A percentile compares a stretch with the other conserved stretches of the same genome.
These are phyloP conservation scores for Kondoa malvinella DNA, from an alignment of 768 basidiomycete species.

Conservation along the genomic window DNA sequence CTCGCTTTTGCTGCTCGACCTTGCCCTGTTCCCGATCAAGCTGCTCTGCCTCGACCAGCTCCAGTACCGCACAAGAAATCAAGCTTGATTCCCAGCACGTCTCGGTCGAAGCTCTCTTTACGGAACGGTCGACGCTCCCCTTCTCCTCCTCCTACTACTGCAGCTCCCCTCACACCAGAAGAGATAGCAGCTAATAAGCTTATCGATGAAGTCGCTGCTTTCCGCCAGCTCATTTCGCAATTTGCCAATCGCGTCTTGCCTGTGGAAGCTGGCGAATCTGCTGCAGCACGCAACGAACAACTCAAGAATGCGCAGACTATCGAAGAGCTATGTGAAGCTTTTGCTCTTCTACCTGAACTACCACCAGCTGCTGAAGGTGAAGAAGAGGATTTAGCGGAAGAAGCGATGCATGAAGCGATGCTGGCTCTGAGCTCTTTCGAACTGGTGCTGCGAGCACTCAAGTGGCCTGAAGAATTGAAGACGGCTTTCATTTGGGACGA, in stretches of 20 bases:
- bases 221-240: slow-evolving; percentile 9
- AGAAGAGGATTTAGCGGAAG: slow-evolving; percentile 21
- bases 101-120: background rate
- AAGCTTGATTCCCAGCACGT: slow-evolving; percentile 7
- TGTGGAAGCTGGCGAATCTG: no score
- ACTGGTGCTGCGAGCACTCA: slow-evolving; percentile 21
- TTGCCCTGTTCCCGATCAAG: background rate
- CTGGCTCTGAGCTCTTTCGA: slow-evolving; percentile 23
- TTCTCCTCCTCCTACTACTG: slow-evolving; percentile 10
- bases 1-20: slow-evolving; percentile 13
- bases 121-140: slow-evolving; percentile 15
- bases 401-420: slow-evolving; percentile 28
- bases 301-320: background rate
- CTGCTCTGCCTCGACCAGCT: background rate
- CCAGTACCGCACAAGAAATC: slow-evolving; percentile 11
- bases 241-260: slow-evolving; percentile 10
- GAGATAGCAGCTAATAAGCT: slow-evolving; percentile 10
- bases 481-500: slow-evolving; percentile 11
- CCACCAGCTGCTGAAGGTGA: slow-evolving; percentile 20
- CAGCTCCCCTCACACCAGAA: background rate
- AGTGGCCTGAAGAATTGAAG: slow-evolving; percentile 4
- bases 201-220: slow-evolving; percentile 14
- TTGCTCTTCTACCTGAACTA: slow-evolving; percentile 22
- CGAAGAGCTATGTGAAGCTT: slow-evolving; percentile 18
- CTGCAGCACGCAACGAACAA: background rate